Conservation (phyloP, 2,329 filamentous ascomycete species). For the Onygenales sp. region DNA sequence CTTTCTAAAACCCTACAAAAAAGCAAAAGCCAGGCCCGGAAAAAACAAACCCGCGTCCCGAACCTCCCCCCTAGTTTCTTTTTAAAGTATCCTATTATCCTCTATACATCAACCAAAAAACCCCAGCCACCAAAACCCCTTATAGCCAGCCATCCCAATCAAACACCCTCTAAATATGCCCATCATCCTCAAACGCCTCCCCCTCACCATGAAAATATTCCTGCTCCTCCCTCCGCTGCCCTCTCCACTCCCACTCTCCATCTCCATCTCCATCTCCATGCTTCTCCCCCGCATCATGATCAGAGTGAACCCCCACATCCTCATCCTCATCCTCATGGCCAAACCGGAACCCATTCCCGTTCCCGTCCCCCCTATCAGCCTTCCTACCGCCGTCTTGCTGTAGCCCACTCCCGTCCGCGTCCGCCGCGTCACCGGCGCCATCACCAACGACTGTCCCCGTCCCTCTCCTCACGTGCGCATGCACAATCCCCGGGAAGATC, state of each 20-base stretch:
- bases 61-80: no score
- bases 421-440: neutral
- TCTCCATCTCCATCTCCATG: neutral
- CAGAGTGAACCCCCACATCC: neutral
- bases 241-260: neutral
- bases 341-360: neutral
- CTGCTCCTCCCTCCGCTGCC: neutral
- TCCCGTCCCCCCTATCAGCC: neutral
- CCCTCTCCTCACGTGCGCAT: constrained; percentile 19
- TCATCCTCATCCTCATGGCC: neutral
- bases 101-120: no score
- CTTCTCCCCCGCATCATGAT: neutral
- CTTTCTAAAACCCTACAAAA: no score
- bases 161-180: no score
- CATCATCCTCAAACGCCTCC: neutral
- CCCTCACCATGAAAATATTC: neutral
- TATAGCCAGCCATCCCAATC: no score
- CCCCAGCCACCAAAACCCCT: no score
- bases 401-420: neutral
- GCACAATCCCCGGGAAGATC: constrained; percentile 35
- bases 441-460: neutral
- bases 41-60: no score
- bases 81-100: no score
- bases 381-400: neutral
- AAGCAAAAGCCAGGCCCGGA: no score